Conservation (phyloP, 306 rosid genomes). For the Corylus americana region DNA sequence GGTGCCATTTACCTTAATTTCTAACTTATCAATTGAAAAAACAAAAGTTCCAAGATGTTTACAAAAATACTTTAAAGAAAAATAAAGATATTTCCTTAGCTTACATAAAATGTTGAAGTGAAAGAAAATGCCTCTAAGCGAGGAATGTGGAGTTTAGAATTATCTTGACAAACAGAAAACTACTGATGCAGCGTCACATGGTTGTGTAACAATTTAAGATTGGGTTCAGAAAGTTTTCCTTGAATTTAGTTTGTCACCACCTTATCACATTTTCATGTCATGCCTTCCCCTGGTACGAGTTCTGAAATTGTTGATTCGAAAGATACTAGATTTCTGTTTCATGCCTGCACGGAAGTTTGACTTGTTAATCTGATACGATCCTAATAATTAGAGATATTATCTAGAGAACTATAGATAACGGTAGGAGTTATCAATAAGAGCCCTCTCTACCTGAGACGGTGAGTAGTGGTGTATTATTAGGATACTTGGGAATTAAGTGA, state of each 20-base stretch:
- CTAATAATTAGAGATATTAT: too few species aligned
- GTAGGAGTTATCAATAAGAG: too few species aligned
- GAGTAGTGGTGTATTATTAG: too few species aligned
- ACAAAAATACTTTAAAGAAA: not conserved
- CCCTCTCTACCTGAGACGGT: too few species aligned
- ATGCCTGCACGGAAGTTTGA: too few species aligned
- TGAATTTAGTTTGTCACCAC: not conserved
- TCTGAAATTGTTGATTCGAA: not conserved
- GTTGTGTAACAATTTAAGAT: too few species aligned
- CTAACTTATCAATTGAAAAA: not conserved
- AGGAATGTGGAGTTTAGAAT: not conserved
- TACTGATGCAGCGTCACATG: too few species aligned
- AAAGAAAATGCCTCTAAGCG: not conserved
- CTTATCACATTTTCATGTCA: not conserved
- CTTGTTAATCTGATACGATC: not conserved
- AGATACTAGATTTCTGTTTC: not conserved
- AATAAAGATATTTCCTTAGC: not conserved
- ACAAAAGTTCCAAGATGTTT: not conserved
- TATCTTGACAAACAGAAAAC: too few species aligned
- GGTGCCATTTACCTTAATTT: not conserved
- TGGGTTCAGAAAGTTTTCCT: not conserved
- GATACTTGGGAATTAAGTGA: too few species aligned
- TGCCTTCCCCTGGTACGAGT: not conserved
- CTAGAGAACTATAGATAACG: too few species aligned
- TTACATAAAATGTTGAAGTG: not conserved